phyloP scores from a whole-genome alignment of 805 yeast genomes.

The Barnettozyma pratensis region DNA sequence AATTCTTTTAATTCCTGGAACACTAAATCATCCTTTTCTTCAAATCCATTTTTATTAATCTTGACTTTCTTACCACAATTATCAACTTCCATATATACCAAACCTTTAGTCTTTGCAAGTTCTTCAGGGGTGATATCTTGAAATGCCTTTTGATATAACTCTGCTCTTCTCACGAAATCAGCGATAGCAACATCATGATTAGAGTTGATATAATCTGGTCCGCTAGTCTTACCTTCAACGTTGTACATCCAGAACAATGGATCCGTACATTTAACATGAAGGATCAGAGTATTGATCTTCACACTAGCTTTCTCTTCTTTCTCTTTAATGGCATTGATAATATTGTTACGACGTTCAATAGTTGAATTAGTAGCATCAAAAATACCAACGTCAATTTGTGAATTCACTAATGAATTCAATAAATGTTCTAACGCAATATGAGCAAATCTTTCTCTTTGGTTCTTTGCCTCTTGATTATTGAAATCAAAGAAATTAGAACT shows the following conservation, averaged over 20 bases:
- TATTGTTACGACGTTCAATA: slow-evolving; percentile 31
- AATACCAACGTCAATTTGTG: slow-evolving; percentile 47
- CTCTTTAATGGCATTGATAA: slow-evolving; percentile 16
- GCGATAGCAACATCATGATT: slow-evolving; percentile 47
- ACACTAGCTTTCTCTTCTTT: slow-evolving; percentile 23
- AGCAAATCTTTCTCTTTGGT: slow-evolving; percentile 47
- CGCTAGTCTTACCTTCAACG: slow-evolving; percentile 58
- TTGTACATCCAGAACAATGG: slow-evolving; percentile 48
- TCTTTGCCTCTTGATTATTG: slow-evolving; percentile 36
- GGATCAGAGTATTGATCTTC: slow-evolving; percentile 43
- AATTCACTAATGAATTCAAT: slow-evolving; percentile 36
- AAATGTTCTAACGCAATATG: slow-evolving; percentile 43
- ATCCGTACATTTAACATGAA: slow-evolving; percentile 59
- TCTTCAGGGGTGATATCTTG: slow-evolving; percentile 34
- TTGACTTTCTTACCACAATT: slow-evolving; percentile 21
- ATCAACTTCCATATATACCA: slow-evolving; percentile 16
- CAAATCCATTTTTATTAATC: slow-evolving; percentile 21
- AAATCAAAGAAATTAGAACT: slow-evolving; percentile 38
- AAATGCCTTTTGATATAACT: slow-evolving; percentile 41
- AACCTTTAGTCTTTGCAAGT: slow-evolving; percentile 12
- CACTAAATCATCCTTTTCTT: slow-evolving; percentile 14
- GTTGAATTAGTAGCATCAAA: slow-evolving; percentile 60
- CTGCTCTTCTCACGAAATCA: slow-evolving; percentile 56
- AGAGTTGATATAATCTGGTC: slow-evolving; percentile 52
- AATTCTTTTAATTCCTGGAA: slow-evolving; percentile 26